Base-by-base conservation (phyloP, 345 rosid species). In the Corchorus capsularis region DNA sequence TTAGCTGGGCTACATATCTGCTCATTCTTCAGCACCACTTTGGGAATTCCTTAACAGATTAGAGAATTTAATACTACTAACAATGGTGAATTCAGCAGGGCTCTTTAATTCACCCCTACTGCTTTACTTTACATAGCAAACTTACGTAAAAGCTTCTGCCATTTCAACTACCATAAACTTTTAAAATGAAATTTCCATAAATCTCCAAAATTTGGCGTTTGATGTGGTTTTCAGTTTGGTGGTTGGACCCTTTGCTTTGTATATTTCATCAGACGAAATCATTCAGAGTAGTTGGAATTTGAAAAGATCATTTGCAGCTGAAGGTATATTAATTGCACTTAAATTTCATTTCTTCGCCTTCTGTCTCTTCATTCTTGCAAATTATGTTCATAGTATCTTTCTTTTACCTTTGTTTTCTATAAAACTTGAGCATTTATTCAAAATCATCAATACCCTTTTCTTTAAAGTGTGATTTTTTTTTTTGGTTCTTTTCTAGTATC, bases 161-260 rank as follows among this genome's bases (percentile, higher is more conserved):
- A 66, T 78, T 68, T 67, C 83, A 83, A 75, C 82, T 13, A 64
- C 85, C 82, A 63, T 52, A 63, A 68, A 4, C 70, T 63, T 60
- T 54, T 65, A 70, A 70, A 27, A 27, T 22, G 4, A 39, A 14
- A 12, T 69, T 85, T 82, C 76, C 41, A 22, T n/a, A 13, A 55
- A 69, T 22, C 63, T 79, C 27, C 47, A 49, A 27, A 55, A 22
- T 73, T 39, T n/a, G 17, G 15, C 41, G 45, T 73, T 37, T 22
- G 37, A 15, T 56, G 56, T 57, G 73, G 65, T 66, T 75, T 64
- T 74, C 75, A 22, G 63, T 60, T 60, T 35, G 82, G 84, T 76
- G 19, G 84, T 71, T 77, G 78, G 65, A 54, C 71, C 57, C 20
- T 71, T 71, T 61, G 35, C 78, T 59, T 64, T 76, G 54, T 60